These are phyloP conservation scores for Diaporthe sp. DNA, from an alignment of 2,329 filamentous ascomycete genomes.

Conservation along the genomic window DNA sequence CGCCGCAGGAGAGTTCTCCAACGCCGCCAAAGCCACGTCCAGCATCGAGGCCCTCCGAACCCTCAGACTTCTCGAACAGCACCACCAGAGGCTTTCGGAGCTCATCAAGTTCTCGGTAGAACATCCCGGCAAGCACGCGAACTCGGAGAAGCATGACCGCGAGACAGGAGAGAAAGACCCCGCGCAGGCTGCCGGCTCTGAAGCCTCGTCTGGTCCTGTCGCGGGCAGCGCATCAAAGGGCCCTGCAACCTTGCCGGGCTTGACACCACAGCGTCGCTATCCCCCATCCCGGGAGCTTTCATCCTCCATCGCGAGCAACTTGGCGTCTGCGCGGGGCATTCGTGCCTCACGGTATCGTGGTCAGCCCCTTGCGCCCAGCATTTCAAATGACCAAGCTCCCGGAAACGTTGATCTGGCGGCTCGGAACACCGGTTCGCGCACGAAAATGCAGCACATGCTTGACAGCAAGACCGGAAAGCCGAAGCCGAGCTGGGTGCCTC, in stretches of 20 bases:
- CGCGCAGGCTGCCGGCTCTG: slow-evolving; percentile 44
- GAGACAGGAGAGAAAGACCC: slow-evolving; percentile 52
- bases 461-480: slow-evolving; percentile 65
- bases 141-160: slow-evolving; percentile 54
- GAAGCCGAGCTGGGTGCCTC: slow-evolving; percentile 68
- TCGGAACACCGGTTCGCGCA: slow-evolving; percentile 63
- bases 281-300: slow-evolving; percentile 76
- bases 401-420: slow-evolving; percentile 75
- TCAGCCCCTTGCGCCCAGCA: slow-evolving; percentile 78
- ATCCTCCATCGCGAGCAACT: slow-evolving; percentile 89
- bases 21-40: slow-evolving; percentile 80
- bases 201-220: slow-evolving; percentile 41
- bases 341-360: slow-evolving; percentile 70
- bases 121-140: slow-evolving; percentile 57
- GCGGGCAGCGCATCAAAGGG: slow-evolving; percentile 46
- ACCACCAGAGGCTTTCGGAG: slow-evolving; percentile 87
- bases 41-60: slow-evolving; percentile 84
- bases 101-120: slow-evolving; percentile 81
- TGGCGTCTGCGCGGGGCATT: slow-evolving; percentile 89
- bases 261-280: slow-evolving; percentile 63
- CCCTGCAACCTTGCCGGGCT: slow-evolving; percentile 50
- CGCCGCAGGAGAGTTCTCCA: slow-evolving; percentile 90
- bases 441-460: slow-evolving; percentile 70
- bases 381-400: slow-evolving; percentile 81
- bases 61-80: slow-evolving; percentile 85